Conservation (phyloP, 2,329 filamentous ascomycete species). For the Ophiostoma sp. region DNA sequence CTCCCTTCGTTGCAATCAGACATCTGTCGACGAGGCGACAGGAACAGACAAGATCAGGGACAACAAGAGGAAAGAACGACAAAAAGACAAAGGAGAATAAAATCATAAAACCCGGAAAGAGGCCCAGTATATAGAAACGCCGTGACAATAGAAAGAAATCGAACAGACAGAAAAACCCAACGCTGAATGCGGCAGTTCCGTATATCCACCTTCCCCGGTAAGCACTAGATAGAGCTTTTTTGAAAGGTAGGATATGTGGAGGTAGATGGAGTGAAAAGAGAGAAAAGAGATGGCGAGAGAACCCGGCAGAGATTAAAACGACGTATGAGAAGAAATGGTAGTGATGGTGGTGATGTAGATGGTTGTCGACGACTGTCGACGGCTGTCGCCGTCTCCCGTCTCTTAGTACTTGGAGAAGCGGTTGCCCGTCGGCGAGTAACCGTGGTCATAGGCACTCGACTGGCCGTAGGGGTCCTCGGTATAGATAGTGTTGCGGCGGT, state of each 20-base stretch:
- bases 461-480: slow-evolving; percentile 65
- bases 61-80: not conserved
- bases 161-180: not conserved
- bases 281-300: not conserved
- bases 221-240: not conserved
- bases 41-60: not conserved
- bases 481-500: slow-evolving; percentile 72
- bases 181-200: slow-evolving; percentile 4
- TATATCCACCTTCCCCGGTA: not conserved
- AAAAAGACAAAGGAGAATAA: not conserved
- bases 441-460: slow-evolving; percentile 54
- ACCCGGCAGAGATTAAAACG: not conserved
- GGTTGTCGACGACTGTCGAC: not conserved
- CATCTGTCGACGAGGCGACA: not conserved
- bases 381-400: not conserved
- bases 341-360: not conserved
- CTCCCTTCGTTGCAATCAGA: not conserved
- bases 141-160: not conserved
- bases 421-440: slow-evolving; percentile 47
- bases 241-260: not conserved
- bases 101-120: slow-evolving; percentile 4
- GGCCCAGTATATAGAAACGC: not conserved
- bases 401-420: slow-evolving; percentile 51
- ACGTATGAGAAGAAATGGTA: not conserved
- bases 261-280: not conserved